Percentiles rank a stretch among this genome's conserved stretches.
Conservation (phyloP, 164 flowering plant species). For the Paratinospora sagittata region DNA sequence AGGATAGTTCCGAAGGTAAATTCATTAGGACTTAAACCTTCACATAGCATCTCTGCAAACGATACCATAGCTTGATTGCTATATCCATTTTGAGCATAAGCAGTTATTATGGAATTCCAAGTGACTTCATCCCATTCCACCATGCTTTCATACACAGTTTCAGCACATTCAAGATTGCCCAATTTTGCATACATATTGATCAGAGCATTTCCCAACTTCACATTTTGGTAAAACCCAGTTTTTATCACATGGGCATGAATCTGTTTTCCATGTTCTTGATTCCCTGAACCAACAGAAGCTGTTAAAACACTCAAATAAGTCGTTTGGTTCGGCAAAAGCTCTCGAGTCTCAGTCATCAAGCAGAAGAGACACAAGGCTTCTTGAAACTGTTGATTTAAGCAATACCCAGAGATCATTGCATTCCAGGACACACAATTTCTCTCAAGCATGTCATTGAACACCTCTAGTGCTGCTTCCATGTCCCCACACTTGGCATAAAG, state of each 20-base stretch:
- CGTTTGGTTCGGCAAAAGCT: conserved; percentile 1
- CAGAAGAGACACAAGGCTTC: conserved; percentile 14
- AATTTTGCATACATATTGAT: conserved; percentile 17
- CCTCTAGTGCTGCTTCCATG: conserved; percentile 4
- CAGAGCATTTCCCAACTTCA: conserved; percentile 13
- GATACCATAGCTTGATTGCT: conserved; percentile 4
- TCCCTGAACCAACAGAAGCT: conserved; percentile 14
- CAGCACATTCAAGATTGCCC: conserved; percentile 10
- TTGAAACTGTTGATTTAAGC: conserved; percentile 9
- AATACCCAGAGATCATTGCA: conserved; percentile 13
- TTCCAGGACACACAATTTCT: conserved; percentile 17
- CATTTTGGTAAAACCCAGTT: not conserved
- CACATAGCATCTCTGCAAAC: conserved; percentile 13
- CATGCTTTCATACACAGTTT: conserved; percentile 11
- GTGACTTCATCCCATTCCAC: conserved; percentile 11
- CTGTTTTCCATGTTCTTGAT: conserved; percentile 13
- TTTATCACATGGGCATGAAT: conserved; percentile 17
- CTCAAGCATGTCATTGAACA: conserved; percentile 10
- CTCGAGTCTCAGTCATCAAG: conserved; percentile 9
- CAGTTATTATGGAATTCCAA: conserved; percentile 18
- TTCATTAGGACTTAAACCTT: conserved; percentile 14
- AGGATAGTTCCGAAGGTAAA: conserved; percentile 16
- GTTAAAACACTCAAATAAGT: conserved; percentile 13
- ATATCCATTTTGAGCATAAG: conserved; percentile 19
- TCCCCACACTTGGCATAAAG: conserved; percentile 15